These are phyloP conservation scores for Scutellaria galericulata DNA, from an alignment of 257 asterid genomes.

Conservation along the genomic window DNA sequence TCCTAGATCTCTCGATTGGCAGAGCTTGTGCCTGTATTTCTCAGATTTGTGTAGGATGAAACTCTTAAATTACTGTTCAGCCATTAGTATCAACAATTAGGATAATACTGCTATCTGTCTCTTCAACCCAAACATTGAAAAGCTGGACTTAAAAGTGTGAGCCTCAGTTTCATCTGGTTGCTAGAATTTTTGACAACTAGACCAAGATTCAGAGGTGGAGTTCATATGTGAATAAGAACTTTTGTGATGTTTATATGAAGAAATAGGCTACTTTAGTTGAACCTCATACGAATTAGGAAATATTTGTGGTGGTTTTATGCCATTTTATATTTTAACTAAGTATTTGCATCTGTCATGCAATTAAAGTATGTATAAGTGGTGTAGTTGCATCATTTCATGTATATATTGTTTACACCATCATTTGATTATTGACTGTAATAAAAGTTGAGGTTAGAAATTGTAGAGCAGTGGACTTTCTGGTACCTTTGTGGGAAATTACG, in stretches of 20 bases:
- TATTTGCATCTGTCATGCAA: slow-evolving; percentile 32
- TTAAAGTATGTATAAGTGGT: slow-evolving; percentile 33
- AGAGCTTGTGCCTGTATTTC: slow-evolving; percentile 6
- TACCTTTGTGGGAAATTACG: slow-evolving; percentile 48
- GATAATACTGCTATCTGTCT: not conserved
- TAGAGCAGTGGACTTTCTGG: slow-evolving; percentile 42
- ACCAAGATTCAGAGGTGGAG: slow-evolving; percentile 23
- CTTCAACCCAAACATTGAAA: not conserved
- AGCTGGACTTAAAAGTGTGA: slow-evolving; percentile 22
- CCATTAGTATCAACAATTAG: slow-evolving; percentile 1
- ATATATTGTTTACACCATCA: slow-evolving; percentile 39
- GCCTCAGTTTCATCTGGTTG: slow-evolving; percentile 14
- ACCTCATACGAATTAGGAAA: slow-evolving; percentile 24
- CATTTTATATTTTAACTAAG: slow-evolving; percentile 24
- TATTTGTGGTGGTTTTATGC: slow-evolving; percentile 28
- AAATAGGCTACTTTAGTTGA: slow-evolving; percentile 19
- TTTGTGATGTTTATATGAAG: slow-evolving; percentile 13
- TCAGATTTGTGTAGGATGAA: slow-evolving; percentile 12
- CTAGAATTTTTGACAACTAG: slow-evolving; percentile 14
- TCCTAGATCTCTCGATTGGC: not conserved
- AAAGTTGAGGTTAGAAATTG: slow-evolving; percentile 33
- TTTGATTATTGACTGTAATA: slow-evolving; percentile 45
- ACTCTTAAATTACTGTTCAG: not conserved
- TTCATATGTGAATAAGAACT: slow-evolving; percentile 26
- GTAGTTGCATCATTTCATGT: slow-evolving; percentile 38